Evolutionary conservation across 148 eudicot genomes (phyloP), one percentile per base, ranked within the genome.

Genomic region (Cornus suecica): DNA sequence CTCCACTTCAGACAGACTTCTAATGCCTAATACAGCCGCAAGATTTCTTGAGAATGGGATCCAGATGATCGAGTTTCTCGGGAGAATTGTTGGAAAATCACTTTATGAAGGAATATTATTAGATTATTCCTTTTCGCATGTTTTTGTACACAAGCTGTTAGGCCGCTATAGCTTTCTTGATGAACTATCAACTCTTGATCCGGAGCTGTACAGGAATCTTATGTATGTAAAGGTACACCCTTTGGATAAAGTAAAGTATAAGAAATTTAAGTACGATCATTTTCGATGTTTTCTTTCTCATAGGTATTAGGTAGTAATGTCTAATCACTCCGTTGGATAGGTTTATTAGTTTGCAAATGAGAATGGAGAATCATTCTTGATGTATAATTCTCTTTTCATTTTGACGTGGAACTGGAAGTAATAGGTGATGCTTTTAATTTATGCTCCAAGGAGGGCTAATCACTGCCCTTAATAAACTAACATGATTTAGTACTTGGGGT

Each of bases 121-220:
- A 66, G 98, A 94, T 83, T 94, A 89, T 78, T 92, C 92, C 41
- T 92, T 94, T 86, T 94, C 98, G 69, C 94, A 88, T 72, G 96
- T 89, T 82, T 92, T 94, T 80, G 95, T 94, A 63, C 97, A 83
- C 71, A 94, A 94, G 90, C 90, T 94, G 81, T 81, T 94, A 83
- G 98, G 98, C 56, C 98, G 97, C 66, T 94, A 94, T 78, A 87
- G 94, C 85, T 94, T 94, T 88, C 83, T 94, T 70, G 98, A 94
- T 82, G 98, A 94, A 78, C 87, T 94, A 58, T 94, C 98, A 72
- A 83, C 92, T 23, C 96, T 94, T 76, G 98, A 94, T 71, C 94
- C 97, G 15, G 98, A 94, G 90, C 90, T 94, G 65, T 92, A 94
- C 87, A 86, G 82, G 82, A 94, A 90, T 87, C 92, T 94, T 69